Percentiles rank a stretch among this genome's conserved stretches.
These are phyloP conservation scores for rapeseed (Brassica napus) DNA, from an alignment of 345 rosid genomes.

Conservation along the genomic window DNA sequence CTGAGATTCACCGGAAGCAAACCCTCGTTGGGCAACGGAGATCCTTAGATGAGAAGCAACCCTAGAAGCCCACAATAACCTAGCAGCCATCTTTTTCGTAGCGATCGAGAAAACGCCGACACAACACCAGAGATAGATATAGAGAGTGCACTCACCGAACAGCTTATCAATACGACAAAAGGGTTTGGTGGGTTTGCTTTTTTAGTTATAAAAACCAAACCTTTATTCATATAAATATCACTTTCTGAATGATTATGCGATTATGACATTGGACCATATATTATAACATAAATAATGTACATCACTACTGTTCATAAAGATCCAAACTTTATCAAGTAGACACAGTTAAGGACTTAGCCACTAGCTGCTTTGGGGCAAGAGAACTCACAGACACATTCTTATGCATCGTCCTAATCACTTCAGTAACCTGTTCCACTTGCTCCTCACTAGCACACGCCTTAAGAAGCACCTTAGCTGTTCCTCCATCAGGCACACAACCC, in stretches of 20 bases:
- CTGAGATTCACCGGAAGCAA: conserved; percentile 60
- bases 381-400: conserved; percentile 44
- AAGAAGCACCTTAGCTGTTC: conserved; percentile 86
- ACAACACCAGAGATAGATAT: conserved; percentile 10
- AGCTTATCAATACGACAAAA: conserved; percentile 18
- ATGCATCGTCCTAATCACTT: conserved; percentile 82
- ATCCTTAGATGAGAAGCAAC: conserved; percentile 88
- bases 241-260: conserved; percentile 10
- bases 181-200: conserved; percentile 42
- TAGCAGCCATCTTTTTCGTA: conserved; percentile 56
- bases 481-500: conserved; percentile 81
- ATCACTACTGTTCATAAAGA: too few relatives aligned
- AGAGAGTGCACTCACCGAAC: conserved; percentile 34
- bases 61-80: conserved; percentile 84
- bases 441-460: conserved; percentile 77
- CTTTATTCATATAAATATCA: background rate
- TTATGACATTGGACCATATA: conserved; percentile 25
- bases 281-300: conserved; percentile 14
- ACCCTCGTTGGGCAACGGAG: conserved; percentile 70
- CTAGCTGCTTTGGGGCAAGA: conserved; percentile 44
- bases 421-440: conserved; percentile 77
- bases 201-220: background rate
- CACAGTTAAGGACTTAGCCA: conserved; percentile 21
- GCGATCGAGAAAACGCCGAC: conserved; percentile 25
- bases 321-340: conserved; percentile 27